phyloP scores from a whole-genome alignment of 441 rosid genomes.

The Omphalea diandra region DNA sequence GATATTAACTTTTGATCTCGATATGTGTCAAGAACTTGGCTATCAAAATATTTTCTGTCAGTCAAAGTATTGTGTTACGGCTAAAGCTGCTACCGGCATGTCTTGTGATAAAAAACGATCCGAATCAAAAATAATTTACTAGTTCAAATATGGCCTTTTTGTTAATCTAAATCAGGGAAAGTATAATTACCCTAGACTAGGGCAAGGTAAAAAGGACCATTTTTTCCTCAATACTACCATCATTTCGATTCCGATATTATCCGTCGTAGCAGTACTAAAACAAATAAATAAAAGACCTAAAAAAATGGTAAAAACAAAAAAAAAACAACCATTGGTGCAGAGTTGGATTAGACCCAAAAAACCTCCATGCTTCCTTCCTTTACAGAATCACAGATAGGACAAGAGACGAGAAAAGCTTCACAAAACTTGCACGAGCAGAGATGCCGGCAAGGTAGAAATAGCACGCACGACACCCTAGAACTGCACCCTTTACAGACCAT shows the following conservation, averaged over 20 bases:
- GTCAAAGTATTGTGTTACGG: conserved; percentile 22
- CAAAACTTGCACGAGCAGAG: conserved; percentile 55
- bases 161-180: conserved; percentile 28
- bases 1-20: conserved; percentile 25
- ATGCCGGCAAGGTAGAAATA: conserved; percentile 54
- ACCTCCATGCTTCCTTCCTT: conserved; percentile 54
- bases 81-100: conserved; percentile 13
- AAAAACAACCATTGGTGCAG: not conserved
- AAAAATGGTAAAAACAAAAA: not conserved
- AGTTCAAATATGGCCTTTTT: not conserved
- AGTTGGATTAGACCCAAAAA: conserved; percentile 22
- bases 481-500: conserved; percentile 43
- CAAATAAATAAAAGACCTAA: not conserved
- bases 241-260: not conserved
- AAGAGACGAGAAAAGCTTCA: conserved; percentile 39
- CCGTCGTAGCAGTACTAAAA: not conserved
- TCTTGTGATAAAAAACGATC: not conserved
- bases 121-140: not conserved
- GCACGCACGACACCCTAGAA: conserved; percentile 36
- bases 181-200: conserved; percentile 6
- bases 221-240: not conserved
- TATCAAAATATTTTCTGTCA: conserved; percentile 25
- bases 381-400: conserved; percentile 48
- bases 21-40: conserved; percentile 18
- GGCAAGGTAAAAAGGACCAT: conserved; percentile 6